Percentiles rank a stretch among this genome's conserved stretches.
phyloP scores from a whole-genome alignment of 306 rosid species.

The Ceratonia siliqua region DNA sequence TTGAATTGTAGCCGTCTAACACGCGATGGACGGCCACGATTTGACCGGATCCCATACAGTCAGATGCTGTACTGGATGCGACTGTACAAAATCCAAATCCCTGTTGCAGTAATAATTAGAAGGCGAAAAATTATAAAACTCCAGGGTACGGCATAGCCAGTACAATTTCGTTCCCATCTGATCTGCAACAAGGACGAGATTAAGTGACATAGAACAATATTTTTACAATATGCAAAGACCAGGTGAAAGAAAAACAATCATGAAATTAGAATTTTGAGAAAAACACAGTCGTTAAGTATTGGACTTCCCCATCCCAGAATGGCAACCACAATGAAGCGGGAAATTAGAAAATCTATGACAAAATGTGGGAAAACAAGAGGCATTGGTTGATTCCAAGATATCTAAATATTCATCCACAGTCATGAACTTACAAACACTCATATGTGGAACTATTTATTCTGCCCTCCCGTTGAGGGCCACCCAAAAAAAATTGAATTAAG shows the following conservation, averaged over 20 bases:
- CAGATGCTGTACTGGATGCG: no score
- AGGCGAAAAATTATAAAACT: no score
- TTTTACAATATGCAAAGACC: neutral
- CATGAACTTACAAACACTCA: conserved; percentile 39
- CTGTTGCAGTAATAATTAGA: no score
- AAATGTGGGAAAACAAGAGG: conserved; percentile 35
- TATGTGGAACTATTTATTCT: conserved; percentile 74
- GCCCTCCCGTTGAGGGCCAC: conserved; percentile 59
- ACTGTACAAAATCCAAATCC: no score
- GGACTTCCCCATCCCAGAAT: conserved; percentile 39
- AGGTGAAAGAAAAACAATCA: conserved; percentile 25
- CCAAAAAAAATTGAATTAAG: conserved; percentile 62
- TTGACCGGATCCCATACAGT: no score
- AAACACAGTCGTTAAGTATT: conserved; percentile 29
- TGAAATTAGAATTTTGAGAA: conserved; percentile 2
- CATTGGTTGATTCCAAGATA: conserved; percentile 33
- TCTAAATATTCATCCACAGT: conserved; percentile 55
- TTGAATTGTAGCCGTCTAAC: no score
- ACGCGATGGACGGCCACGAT: no score
- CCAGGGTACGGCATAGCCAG: no score
- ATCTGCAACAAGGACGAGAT: neutral
- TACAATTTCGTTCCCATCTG: neutral
- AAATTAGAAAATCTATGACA: conserved; percentile 20
- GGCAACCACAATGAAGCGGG: conserved; percentile 32
- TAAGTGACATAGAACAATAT: neutral